Evolutionary conservation across 768 basidiomycete genomes (phyloP).

Genomic region (Phaeotremella fagi): DNA sequence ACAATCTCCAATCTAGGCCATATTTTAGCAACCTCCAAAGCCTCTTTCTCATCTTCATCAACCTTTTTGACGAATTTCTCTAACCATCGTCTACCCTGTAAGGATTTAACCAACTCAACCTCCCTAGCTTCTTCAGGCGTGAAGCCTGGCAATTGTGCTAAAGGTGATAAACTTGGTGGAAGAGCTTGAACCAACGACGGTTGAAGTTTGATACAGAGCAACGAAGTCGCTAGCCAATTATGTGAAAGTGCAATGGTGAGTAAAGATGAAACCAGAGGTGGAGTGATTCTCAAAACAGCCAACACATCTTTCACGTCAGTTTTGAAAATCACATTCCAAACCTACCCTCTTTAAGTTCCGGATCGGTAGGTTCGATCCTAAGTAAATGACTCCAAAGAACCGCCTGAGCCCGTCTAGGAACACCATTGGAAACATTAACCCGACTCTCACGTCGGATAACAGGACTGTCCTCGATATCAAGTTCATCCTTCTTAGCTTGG

Average conservation of each 20-base stretch:
- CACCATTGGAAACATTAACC: constrained; percentile 43
- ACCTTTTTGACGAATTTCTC: constrained; percentile 43
- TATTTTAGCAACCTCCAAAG: constrained; percentile 60
- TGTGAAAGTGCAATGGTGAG: constrained; percentile 77
- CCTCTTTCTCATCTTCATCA: constrained; percentile 48
- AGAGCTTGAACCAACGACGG: constrained; percentile 80
- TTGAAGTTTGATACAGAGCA: constrained; percentile 75
- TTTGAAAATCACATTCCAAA: constrained; percentile 17
- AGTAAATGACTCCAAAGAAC: constrained; percentile 82
- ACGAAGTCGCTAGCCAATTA: constrained; percentile 78
- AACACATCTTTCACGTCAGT: constrained; percentile 59
- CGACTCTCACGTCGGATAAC: constrained; percentile 28
- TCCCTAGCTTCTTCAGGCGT: constrained; percentile 48
- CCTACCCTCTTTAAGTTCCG: constrained; percentile 63
- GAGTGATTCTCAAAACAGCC: constrained; percentile 64
- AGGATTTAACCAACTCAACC: constrained; percentile 31
- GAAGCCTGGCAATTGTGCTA: constrained; percentile 77
- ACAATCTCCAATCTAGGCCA: constrained; percentile 76
- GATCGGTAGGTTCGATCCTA: constrained; percentile 57
- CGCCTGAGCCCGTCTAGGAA: constrained; percentile 56
- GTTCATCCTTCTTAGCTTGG: constrained; percentile 27
- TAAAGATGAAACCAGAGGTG: constrained; percentile 69
- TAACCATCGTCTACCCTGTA: constrained; percentile 53
- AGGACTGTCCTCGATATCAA: constrained; percentile 36
- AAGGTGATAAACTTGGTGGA: constrained; percentile 47